Evolutionary conservation across 805 yeast species (phyloP).

Genomic region (Naumovozyma castellii): DNA sequence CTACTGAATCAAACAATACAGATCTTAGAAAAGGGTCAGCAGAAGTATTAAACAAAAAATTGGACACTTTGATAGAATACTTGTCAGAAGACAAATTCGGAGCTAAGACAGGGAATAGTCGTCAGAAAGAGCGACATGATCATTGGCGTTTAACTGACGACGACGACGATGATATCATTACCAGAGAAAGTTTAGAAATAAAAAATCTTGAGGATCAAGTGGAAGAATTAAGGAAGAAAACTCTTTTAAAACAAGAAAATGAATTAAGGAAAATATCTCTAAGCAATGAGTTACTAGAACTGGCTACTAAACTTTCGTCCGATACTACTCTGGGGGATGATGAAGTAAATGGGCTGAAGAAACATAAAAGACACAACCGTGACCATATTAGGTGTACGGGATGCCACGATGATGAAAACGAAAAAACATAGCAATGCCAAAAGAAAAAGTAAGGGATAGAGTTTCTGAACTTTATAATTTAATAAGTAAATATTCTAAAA

Average conservation of each 20-base stretch:
- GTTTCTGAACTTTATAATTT: too few species aligned
- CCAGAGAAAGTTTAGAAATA: slow-evolving; percentile 30
- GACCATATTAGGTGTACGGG: slow-evolving; percentile 1
- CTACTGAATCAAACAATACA: background rate
- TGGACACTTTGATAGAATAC: background rate
- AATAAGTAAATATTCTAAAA: too few species aligned
- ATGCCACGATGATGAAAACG: background rate
- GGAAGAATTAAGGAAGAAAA: slow-evolving; percentile 23
- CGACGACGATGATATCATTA: slow-evolving; percentile 28
- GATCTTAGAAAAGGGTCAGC: background rate
- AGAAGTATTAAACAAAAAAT: background rate
- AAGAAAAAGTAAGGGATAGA: too few species aligned
- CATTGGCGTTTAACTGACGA: background rate
- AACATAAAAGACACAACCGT: background rate
- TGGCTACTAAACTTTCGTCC: slow-evolving; percentile 18
- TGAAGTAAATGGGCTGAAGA: background rate
- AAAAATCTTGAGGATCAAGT: slow-evolving; percentile 28
- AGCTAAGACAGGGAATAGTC: background rate
- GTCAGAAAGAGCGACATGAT: slow-evolving; percentile 1
- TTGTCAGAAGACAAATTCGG: background rate
- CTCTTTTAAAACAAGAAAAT: slow-evolving; percentile 30
- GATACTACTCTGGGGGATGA: slow-evolving; percentile 3
- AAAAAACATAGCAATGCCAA: too few species aligned
- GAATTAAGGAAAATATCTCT: slow-evolving; percentile 29
- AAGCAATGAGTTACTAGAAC: slow-evolving; percentile 23